Evolutionary conservation across 768 basidiomycete species (phyloP).

Genomic region (Exsudoporus frostii): DNA sequence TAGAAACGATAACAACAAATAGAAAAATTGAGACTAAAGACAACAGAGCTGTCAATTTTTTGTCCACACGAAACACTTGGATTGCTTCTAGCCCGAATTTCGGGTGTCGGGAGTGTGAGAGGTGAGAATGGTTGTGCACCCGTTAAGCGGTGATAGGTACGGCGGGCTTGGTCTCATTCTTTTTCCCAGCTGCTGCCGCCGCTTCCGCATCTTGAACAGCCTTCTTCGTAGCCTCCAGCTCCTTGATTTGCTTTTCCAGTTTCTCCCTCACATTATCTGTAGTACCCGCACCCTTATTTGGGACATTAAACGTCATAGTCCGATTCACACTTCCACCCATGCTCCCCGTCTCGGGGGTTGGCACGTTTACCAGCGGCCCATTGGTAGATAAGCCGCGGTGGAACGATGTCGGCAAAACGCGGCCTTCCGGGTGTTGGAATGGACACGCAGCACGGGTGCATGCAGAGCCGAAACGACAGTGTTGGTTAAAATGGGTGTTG

Average conservation of each 20-base stretch:
- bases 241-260: conserved; percentile 53
- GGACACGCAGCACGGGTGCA: conserved; percentile 86
- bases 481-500: conserved; percentile 40
- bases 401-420: conserved; percentile 75
- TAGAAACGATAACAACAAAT: conserved; percentile 20
- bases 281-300: conserved; percentile 20
- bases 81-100: conserved; percentile 11
- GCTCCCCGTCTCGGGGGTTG: conserved; percentile 61
- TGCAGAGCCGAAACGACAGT: conserved; percentile 79
- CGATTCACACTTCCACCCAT: conserved; percentile 67
- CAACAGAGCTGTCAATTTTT: conserved; percentile 15
- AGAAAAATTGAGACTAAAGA: conserved; percentile 13
- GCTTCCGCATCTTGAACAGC: conserved; percentile 64
- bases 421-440: conserved; percentile 90
- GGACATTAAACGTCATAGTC: conserved; percentile 66
- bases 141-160: conserved; percentile 37
- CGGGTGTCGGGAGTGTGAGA: neutral
- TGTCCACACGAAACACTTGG: conserved; percentile 7
- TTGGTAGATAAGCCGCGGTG: conserved; percentile 68
- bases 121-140: neutral
- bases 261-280: conserved; percentile 44
- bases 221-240: conserved; percentile 66
- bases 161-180: conserved; percentile 50
- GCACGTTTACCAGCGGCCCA: conserved; percentile 59
- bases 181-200: conserved; percentile 57